A percentile compares a stretch with the other conserved stretches of the same genome.
phyloP scores from a whole-genome alignment of 2,329 filamentous ascomycete genomes.

The Clarireedia paspali region DNA sequence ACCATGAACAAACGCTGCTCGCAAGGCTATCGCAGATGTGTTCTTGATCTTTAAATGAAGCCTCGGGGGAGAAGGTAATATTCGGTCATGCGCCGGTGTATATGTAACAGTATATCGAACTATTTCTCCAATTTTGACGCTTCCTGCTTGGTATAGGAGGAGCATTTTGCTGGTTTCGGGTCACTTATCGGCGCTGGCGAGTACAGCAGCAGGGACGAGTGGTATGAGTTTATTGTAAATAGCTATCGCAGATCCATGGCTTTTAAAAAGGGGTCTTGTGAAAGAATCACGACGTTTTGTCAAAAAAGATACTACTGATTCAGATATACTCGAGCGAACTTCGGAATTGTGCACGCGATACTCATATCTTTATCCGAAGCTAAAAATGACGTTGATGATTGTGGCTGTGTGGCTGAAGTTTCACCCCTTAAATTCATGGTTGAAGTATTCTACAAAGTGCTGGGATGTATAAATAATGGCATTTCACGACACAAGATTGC shows the following conservation, averaged over 20 bases:
- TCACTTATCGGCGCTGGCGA: neutral
- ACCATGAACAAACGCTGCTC: conserved; percentile 92
- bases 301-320: too few species aligned
- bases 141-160: conserved; percentile 82
- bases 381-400: too few species aligned
- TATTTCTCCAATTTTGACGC: conserved; percentile 89
- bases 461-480: too few species aligned
- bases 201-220: neutral
- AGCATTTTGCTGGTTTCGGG: conserved; percentile 54
- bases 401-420: too few species aligned
- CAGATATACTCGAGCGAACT: too few species aligned
- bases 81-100: conserved; percentile 79
- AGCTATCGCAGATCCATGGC: neutral
- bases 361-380: neutral
- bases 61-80: conserved; percentile 74
- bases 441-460: too few species aligned
- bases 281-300: neutral
- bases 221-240: too few species aligned
- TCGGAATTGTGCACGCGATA: neutral
- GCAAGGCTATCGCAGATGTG: conserved; percentile 79
- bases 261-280: neutral
- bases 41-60: conserved; percentile 88
- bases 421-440: too few species aligned
- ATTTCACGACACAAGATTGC: too few species aligned
- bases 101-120: conserved; percentile 90